Base-by-base conservation (phyloP, 192 early-diverging fungal species). In the Phlyctochytrium planicorne region DNA sequence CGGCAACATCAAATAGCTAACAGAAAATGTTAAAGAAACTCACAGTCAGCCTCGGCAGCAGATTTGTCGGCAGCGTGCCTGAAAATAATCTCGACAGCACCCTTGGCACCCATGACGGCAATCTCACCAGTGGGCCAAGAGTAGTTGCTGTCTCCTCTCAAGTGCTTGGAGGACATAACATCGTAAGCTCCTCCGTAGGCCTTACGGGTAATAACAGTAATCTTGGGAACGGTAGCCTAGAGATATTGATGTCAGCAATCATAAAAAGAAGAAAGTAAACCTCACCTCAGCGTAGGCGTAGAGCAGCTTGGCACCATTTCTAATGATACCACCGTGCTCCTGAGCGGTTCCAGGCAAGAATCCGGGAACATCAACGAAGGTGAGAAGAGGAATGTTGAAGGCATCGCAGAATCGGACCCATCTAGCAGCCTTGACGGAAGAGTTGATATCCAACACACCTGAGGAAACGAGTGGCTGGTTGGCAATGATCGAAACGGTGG, bases 141-240 rank as follows among this genome's bases (percentile, higher is more conserved):
- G 69, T 93, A 90, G 79, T 94, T 96, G 27, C 87, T 66, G 66
- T 98, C 96, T 59, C 94, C 96, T 23, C 92, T 80, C 68, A 98
- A 78, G 85, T 98, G 96, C 82, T 98, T 98, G 6, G 93, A 94
- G 65, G 71, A 66, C 96, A 98, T 98, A 23, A 98, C 96, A 78
- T 94, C 93, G 74, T 98, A 96, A 3, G 96, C 96, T 40, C 96
- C 96, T 60, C 96, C 96, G 68, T 98, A 98, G 3, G 96, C 96
- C 78, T 98, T 98, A 25, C 96, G 80, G 24, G 91, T 94, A 57
- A 96, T 97, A 25, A 98, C 80, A 3, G 94, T 96, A 32, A 98
- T 86, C 78, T 98, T 98, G 47, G 96, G 96, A 16, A 95, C 93
- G 3, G 96, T 98, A 3, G 96, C 94, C 71, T 70, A 60, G 2